Evolutionary conservation across 2,329 filamentous ascomycete species (phyloP), one percentile per base, ranked within the genome.

Genomic region (Botrytis hyacinthi): DNA sequence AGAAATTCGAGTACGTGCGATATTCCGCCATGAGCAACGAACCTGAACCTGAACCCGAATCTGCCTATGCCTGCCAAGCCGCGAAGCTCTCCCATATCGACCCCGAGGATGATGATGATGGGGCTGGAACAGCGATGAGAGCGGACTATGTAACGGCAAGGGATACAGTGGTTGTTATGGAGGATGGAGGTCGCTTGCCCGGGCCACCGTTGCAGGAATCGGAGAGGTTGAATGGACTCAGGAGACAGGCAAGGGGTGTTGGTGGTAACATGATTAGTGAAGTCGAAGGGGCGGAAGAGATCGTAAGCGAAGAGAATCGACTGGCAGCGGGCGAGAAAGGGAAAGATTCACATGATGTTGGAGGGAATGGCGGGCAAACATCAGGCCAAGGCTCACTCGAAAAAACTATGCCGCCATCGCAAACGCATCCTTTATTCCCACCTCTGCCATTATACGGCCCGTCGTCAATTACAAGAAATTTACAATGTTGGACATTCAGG

Each of bases 361-460:
- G 26, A 71, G 77, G 46, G 59, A 78, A 65, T 71, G 73, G 42
- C n/a, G 77, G 84, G 73, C 80, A 86, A 74, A 84, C 84, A 72
- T 84, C 85, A 6, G 83, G 85, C 48, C 85, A 85, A 37, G 84
- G 82, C 20, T 85, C 85, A 26, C 77, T 89, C 29, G 81, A 82
- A 61, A 83, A 80, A 73, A 80, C 85, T 22, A 86, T 86, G 83
- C 90, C 92, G 0, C 89, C 90, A 1, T 90, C 90, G 12, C 87
- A 89, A 76, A 95, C 93, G 2, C 91, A 95, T 77, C 92, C 93
- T 4, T 84, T 97, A 8, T 98, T 98, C 77, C 94, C 94, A 9
- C 93, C 93, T 2, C 82, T 97, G 14, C 94, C 94, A 0, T 84
- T 93, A 0, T 97, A 97, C 78, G 93, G 93, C 0, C 91, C 93